Base-by-base conservation (phyloP, 148 eudicot genomes). In the Rhododendron mucronatum region DNA sequence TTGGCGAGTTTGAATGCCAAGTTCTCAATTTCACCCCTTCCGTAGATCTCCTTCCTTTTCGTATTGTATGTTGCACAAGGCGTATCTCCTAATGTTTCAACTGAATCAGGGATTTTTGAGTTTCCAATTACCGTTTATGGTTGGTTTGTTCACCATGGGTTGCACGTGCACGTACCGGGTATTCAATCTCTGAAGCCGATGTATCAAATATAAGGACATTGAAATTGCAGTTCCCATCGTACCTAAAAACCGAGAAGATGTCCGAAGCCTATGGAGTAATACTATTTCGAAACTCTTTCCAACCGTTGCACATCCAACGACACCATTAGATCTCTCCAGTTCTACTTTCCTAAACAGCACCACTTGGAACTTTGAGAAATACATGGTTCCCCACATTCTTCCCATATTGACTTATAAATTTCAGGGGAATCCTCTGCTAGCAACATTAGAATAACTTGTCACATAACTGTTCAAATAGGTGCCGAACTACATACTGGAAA, bases 121-220 rank as follows among this genome's bases (percentile, higher is more conserved):
- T 61, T 44, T 48, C 12, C 39, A 15, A 15, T 21, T 26, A 1
- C 4, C 9, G 23, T 47, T 47, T 2, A 26, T 51, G 57, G 57
- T 50, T 33, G 63, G 28, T 57, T 76, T 57, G 82, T 41, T 33
- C 78, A 45, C 48, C 20, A 37, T 79, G n/a, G 33, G 15, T 59
- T 26, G 26, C 21, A 41, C 21, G 73, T 13, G 0, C 30, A 30
- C 30, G 0, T 30, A 48, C 1, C 6, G 91, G 92, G 73, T 91
- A 91, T 21, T 88, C 91, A 9, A 91, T 91, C 86, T 91, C 93
- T 12, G 85, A 41, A 41, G 93, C 91, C 26, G 86, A 86, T 81
- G 0, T 37, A 83, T 90, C 91, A 59, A 88, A 89, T 78, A 91
- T 86, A 5, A 78, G 5, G 37, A 91, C 92, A 51, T 78, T 75